Evolutionary conservation across 345 rosid genomes (phyloP), one percentile per base, ranked within the genome.

Genomic region (Psidium friedrichsthalianum): DNA sequence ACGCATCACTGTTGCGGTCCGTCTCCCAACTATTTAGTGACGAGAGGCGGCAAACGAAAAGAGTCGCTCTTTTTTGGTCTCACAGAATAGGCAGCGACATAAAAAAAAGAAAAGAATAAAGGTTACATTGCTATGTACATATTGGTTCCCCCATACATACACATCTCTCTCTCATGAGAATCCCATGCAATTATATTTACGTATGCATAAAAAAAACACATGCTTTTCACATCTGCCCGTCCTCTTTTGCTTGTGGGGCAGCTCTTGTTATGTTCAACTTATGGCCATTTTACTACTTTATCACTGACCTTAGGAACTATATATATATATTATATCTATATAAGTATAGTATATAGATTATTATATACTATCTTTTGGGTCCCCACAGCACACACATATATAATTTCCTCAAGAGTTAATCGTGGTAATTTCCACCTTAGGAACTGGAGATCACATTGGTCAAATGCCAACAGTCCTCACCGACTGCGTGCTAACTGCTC

Each of bases 181-280:
- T 89, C 85, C 89, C 93, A 92, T 92, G 94, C 94, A 92, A n/a
- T 88, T 88, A 92, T 92, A 86, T 89, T 91, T 91, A 92, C 94
- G 92, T 91, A 90, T 90, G 86, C 91, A 87, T 86, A 85, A 89
- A 87, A 86, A 87, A 80, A 86, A 80, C 86, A 80, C 87, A 90
- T 87, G 89, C 86, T 86, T 86, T 69, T 85, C 85, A 36, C 61
- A 20, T 54, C 78, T 29, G 24, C 10, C 59, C 80, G 27, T 32
- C 74, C n/a, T 32, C 36, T 9, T 9, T 49, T 87, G n/a, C n/a
- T 21, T 56, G 32, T 55, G 83, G 87, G 44, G 64, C 82, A 54
- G 69, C 82, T 58, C 11, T 56, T 47, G 83, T n/a, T n/a, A 52
- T 64, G 59, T 61, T 80, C 83, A 69, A 69, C 78, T 69, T 69